phyloP scores from a whole-genome alignment of 2,329 filamentous ascomycete species.

The Xylaria sp. region DNA sequence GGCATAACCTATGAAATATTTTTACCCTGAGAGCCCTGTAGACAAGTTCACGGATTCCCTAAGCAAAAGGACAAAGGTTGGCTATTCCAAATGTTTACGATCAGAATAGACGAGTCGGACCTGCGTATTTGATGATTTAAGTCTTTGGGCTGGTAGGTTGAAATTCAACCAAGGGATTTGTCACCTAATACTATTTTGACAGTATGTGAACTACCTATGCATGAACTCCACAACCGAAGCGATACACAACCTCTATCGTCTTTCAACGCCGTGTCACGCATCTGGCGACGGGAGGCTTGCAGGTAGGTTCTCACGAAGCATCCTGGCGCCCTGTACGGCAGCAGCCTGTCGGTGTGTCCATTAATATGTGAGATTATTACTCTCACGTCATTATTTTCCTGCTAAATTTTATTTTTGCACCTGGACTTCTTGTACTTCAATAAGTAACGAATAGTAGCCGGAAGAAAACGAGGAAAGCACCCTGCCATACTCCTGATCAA shows the following conservation, averaged over 20 bases:
- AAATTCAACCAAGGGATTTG: background rate
- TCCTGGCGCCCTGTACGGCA: background rate
- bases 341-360: background rate
- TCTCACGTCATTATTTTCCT: background rate
- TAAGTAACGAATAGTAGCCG: background rate
- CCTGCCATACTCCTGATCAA: background rate
- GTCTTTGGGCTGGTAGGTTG: too few relatives aligned
- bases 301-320: conserved; percentile 4
- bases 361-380: too few relatives aligned
- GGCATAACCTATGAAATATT: background rate
- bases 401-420: background rate
- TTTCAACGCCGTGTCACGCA: conserved; percentile 29
- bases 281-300: conserved; percentile 19
- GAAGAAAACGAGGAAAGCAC: background rate
- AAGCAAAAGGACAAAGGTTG: background rate
- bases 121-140: background rate
- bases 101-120: too few relatives aligned
- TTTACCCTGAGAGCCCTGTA: background rate
- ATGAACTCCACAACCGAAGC: conserved; percentile 15
- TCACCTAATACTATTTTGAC: background rate
- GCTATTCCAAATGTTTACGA: background rate
- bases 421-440: background rate
- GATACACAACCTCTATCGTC: conserved; percentile 13
- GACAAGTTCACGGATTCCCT: background rate
- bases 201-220: conserved; percentile 8